These are phyloP conservation scores for Xylariaceae sp. DNA, from an alignment of 2,329 filamentous ascomycete species.

Conservation along the genomic window DNA sequence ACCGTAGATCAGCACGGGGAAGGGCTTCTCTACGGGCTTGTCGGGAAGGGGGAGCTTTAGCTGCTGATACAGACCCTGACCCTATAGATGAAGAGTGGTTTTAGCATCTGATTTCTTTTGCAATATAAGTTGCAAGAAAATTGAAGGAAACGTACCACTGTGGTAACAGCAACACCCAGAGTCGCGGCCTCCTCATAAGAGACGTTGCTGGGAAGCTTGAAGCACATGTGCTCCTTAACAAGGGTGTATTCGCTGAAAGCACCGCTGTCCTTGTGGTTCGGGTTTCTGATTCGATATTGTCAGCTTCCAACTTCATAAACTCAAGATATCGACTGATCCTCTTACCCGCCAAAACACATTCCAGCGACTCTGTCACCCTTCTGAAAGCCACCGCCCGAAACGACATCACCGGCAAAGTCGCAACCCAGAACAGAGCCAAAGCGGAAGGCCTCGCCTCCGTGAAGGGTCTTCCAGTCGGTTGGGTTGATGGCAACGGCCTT, in stretches of 20 bases:
- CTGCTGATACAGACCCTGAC: constrained; percentile 44
- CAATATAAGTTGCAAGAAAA: not conserved
- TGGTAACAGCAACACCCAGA: constrained; percentile 37
- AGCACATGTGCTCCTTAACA: constrained; percentile 37
- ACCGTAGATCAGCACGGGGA: constrained; percentile 41
- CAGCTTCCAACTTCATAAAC: not conserved
- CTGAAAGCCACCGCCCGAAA: constrained; percentile 42
- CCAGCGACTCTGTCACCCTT: constrained; percentile 46
- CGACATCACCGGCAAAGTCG: constrained; percentile 45
- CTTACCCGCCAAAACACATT: constrained; percentile 22
- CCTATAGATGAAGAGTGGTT: constrained; percentile 27
- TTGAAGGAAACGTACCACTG: constrained; percentile 33
- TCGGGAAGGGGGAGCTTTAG: constrained; percentile 43
- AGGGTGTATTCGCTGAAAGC: constrained; percentile 38
- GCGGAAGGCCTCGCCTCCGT: constrained; percentile 10
- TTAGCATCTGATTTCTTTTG: not conserved
- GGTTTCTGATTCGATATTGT: constrained; percentile 26
- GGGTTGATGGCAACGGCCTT: constrained; percentile 35
- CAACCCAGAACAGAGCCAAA: constrained; percentile 33
- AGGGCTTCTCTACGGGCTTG: constrained; percentile 33
- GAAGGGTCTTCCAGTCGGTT: constrained; percentile 33
- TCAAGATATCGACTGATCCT: not conserved
- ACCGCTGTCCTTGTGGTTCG: constrained; percentile 37
- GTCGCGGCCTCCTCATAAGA: constrained; percentile 43
- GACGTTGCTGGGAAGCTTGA: constrained; percentile 42